These are phyloP conservation scores for Termitomyces sp. DNA, from an alignment of 768 basidiomycete genomes.

Conservation along the genomic window DNA sequence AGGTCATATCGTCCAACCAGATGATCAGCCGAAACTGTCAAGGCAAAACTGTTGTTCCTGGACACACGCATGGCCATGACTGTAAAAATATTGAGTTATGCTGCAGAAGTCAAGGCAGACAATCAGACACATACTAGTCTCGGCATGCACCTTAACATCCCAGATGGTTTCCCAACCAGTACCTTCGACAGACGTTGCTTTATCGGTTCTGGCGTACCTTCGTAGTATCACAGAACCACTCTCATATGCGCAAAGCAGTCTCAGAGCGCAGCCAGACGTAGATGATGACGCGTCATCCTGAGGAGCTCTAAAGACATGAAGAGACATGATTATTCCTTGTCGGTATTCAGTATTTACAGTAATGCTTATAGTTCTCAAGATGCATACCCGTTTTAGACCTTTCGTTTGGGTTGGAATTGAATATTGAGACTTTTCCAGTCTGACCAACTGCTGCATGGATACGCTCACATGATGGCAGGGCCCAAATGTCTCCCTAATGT, in stretches of 20 bases:
- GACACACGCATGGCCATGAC: slow-evolving; percentile 88
- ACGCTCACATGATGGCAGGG: slow-evolving; percentile 59
- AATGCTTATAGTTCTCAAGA: not conserved
- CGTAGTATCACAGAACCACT: slow-evolving; percentile 79
- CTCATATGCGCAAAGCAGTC: slow-evolving; percentile 77
- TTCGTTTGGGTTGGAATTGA: slow-evolving; percentile 41
- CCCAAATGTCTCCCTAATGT: slow-evolving; percentile 81
- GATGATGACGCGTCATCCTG: slow-evolving; percentile 21
- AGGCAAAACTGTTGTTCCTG: slow-evolving; percentile 46
- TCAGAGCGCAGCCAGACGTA: slow-evolving; percentile 33
- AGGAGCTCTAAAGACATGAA: slow-evolving; percentile 52
- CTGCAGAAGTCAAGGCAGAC: not conserved
- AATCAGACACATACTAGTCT: slow-evolving; percentile 53
- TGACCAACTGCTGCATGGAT: slow-evolving; percentile 85
- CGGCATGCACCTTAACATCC: slow-evolving; percentile 61
- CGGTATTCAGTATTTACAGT: not conserved
- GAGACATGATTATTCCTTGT: slow-evolving; percentile 86
- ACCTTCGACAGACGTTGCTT: slow-evolving; percentile 57
- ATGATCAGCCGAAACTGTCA: slow-evolving; percentile 87
- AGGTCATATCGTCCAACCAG: slow-evolving; percentile 62
- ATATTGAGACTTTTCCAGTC: slow-evolving; percentile 27
- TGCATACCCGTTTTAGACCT: slow-evolving; percentile 49
- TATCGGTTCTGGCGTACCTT: slow-evolving; percentile 35
- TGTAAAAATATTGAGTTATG: slow-evolving; percentile 17
- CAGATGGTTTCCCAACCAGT: slow-evolving; percentile 70